Conservation (phyloP, 257 asterid genomes). For the Marsdenia floribunda region DNA sequence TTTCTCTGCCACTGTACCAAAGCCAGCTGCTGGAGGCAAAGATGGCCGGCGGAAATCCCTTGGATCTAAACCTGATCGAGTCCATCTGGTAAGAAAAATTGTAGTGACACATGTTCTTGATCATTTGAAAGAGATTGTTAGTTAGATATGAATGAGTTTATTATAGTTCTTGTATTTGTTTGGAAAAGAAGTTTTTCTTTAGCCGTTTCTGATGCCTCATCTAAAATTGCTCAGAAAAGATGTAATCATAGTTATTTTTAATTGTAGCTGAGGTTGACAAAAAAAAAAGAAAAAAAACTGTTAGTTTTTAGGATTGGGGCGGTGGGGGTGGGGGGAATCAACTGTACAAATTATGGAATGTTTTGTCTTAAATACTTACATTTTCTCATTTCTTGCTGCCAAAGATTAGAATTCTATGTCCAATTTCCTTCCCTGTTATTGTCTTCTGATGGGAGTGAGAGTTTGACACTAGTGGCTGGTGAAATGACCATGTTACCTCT, state of each 20-base stretch:
- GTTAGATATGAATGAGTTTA: neutral
- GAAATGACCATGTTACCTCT: no score
- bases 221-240: neutral
- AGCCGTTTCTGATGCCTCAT: neutral
- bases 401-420: slow-evolving; percentile 2
- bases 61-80: slow-evolving; percentile 85
- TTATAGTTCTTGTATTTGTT: neutral
- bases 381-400: neutral
- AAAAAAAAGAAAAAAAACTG: no score
- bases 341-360: neutral
- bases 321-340: no score
- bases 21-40: slow-evolving; percentile 68
- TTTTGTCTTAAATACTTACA: neutral
- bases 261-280: neutral
- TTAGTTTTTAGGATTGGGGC: no score
- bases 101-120: neutral
- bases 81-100: slow-evolving; percentile 74
- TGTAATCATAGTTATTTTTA: neutral
- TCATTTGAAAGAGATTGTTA: neutral
- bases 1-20: slow-evolving; percentile 87
- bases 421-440: neutral
- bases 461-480: neutral
- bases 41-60: slow-evolving; percentile 76
- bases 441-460: neutral
- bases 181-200: neutral